Conservation (phyloP, 2,329 filamentous ascomycete species). For the Trichoderma sp. region DNA sequence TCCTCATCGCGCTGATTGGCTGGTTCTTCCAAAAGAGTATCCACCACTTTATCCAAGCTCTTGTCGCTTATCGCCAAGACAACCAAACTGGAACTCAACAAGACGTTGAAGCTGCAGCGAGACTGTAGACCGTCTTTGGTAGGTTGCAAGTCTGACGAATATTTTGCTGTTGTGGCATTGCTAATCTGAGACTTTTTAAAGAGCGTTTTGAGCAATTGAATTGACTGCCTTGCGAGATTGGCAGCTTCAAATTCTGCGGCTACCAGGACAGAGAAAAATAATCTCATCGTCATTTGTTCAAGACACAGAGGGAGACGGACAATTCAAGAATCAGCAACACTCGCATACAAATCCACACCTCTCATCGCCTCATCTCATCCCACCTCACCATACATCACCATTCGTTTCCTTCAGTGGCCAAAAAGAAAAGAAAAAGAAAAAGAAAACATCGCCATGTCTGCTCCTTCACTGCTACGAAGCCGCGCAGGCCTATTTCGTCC, state of each 20-base stretch:
- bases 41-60: conserved; percentile 30
- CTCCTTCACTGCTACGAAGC: conserved; percentile 31
- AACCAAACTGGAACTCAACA: background rate
- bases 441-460: conserved; percentile 22
- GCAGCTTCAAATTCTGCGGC: background rate
- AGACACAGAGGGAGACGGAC: background rate
- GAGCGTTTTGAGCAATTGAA: background rate
- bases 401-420: background rate
- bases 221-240: background rate
- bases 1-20: conserved; percentile 29
- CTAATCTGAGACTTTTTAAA: background rate
- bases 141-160: background rate
- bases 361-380: background rate
- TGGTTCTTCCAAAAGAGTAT: conserved; percentile 33
- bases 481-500: conserved; percentile 27
- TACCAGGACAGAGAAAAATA: background rate
- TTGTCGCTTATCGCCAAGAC: conserved; percentile 22
- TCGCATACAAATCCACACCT: background rate
- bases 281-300: background rate
- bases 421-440: background rate
- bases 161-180: background rate
- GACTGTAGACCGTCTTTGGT: background rate
- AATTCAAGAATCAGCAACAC: background rate
- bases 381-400: background rate
- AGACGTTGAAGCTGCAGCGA: background rate